Conservation (phyloP, 208 protist species). For the Trypanosoma caninum region DNA sequence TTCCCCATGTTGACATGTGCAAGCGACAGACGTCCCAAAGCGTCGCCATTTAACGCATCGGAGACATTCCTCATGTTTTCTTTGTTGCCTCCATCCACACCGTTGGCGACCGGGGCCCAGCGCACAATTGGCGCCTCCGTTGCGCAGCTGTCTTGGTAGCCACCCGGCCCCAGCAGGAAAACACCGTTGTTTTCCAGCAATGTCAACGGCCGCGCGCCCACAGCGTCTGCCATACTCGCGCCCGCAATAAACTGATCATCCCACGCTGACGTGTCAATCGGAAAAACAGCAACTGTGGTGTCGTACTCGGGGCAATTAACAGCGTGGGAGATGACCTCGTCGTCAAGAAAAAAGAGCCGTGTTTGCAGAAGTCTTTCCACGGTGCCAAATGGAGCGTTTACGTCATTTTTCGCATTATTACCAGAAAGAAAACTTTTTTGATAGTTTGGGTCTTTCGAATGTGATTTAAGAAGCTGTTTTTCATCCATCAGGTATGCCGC, state of each 20-base stretch:
- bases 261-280: conserved; percentile 69
- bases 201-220: conserved; percentile 30
- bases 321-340: conserved; percentile 21
- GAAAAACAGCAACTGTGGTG: conserved; percentile 44
- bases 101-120: conserved; percentile 40
- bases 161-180: background rate
- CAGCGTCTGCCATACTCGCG: conserved; percentile 30
- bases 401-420: background rate
- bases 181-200: conserved; percentile 21
- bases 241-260: conserved; percentile 39
- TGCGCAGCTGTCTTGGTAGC: background rate
- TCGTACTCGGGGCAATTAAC: conserved; percentile 61
- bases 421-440: too few relatives aligned
- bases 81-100: background rate
- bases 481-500: conserved; percentile 27
- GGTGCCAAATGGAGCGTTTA: background rate
- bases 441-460: too few relatives aligned
- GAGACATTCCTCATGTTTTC: background rate
- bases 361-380: background rate
- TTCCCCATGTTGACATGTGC: too few relatives aligned
- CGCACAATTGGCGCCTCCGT: conserved; percentile 47
- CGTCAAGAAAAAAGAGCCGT: conserved; percentile 1
- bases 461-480: too few relatives aligned
- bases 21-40: too few relatives aligned
- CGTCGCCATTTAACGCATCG: background rate